A percentile compares a stretch with the other conserved stretches of the same genome.
Conservation (phyloP, 2,329 filamentous ascomycete species). For the Fusarium lateritium region DNA sequence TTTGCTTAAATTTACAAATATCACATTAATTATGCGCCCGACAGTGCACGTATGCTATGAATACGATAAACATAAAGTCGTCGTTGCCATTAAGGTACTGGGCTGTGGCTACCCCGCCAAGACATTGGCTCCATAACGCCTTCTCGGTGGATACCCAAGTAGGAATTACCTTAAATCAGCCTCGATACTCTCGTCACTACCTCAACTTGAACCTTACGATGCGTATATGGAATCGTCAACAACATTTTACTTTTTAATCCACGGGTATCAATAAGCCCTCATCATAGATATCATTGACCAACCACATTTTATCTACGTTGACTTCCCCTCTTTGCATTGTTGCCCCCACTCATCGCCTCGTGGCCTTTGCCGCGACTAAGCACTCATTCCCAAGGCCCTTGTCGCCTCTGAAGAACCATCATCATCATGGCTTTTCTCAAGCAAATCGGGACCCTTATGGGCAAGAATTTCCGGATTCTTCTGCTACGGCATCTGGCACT, state of each 20-base stretch:
- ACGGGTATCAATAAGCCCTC: neutral
- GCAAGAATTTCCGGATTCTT: slow-evolving; percentile 74
- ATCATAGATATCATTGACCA: neutral
- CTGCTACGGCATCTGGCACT: slow-evolving; percentile 67
- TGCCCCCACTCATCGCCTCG: neutral
- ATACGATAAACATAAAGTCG: neutral
- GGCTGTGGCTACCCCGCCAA: slow-evolving; percentile 3
- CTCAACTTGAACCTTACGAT: slow-evolving; percentile 2
- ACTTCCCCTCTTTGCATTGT: slow-evolving; percentile 5
- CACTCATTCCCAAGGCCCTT: slow-evolving; percentile 3
- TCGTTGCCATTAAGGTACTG: neutral
- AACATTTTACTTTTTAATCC: neutral
- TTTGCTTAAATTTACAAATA: too few relatives aligned
- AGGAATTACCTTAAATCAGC: slow-evolving; percentile 13
- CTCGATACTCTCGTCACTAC: slow-evolving; percentile 5
- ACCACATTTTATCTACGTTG: neutral
- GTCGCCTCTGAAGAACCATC: slow-evolving; percentile 12
- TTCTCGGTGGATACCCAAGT: neutral
- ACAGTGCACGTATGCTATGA: neutral
- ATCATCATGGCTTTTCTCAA: slow-evolving; percentile 66
- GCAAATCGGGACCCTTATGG: slow-evolving; percentile 73
- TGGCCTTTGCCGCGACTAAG: slow-evolving; percentile 15
- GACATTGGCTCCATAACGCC: neutral
- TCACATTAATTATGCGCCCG: neutral
- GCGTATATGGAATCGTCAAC: neutral